A percentile compares a stretch with the other conserved stretches of the same genome.
Conservation (phyloP, 2,329 filamentous ascomycete species). For the Pyrenophora seminiperda region DNA sequence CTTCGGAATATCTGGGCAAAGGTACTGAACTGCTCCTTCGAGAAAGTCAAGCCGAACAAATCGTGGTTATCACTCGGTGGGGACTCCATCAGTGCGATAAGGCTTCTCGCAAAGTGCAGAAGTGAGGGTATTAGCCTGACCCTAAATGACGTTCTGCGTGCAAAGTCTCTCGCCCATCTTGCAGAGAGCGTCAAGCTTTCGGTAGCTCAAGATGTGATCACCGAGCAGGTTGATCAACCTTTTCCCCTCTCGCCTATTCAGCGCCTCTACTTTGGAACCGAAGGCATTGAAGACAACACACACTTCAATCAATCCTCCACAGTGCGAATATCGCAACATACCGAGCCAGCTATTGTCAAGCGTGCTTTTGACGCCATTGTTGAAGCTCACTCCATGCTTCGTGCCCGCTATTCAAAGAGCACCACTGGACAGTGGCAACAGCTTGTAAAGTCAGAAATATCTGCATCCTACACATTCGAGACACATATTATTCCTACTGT, state of each 20-base stretch:
- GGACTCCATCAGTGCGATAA: constrained; percentile 44
- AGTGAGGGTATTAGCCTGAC: constrained; percentile 40
- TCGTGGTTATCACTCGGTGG: constrained; percentile 44
- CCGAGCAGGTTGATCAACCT: constrained; percentile 32
- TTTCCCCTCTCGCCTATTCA: constrained; percentile 56
- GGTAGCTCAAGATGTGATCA: constrained; percentile 8
- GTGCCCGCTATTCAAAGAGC: constrained; percentile 34
- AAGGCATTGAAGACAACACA: constrained; percentile 36
- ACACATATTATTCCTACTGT: constrained; percentile 14
- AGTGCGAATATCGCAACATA: constrained; percentile 40
- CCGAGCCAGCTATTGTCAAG: constrained; percentile 32
- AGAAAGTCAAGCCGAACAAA: constrained; percentile 31
- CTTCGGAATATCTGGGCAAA: constrained; percentile 50
- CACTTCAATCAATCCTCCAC: constrained; percentile 56
- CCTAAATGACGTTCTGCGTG: constrained; percentile 40
- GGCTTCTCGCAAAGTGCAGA: constrained; percentile 37
- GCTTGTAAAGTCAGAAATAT: constrained; percentile 14
- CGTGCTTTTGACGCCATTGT: constrained; percentile 32
- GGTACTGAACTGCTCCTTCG: constrained; percentile 47
- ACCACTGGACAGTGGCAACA: constrained; percentile 31
- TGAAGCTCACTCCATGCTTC: constrained; percentile 42
- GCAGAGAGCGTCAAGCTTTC: constrained; percentile 25
- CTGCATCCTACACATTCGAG: constrained; percentile 29
- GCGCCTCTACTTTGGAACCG: constrained; percentile 49
- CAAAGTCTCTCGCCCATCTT: constrained; percentile 39